Conservation (phyloP, 257 asterid genomes). For the Penstemon barbatus region DNA sequence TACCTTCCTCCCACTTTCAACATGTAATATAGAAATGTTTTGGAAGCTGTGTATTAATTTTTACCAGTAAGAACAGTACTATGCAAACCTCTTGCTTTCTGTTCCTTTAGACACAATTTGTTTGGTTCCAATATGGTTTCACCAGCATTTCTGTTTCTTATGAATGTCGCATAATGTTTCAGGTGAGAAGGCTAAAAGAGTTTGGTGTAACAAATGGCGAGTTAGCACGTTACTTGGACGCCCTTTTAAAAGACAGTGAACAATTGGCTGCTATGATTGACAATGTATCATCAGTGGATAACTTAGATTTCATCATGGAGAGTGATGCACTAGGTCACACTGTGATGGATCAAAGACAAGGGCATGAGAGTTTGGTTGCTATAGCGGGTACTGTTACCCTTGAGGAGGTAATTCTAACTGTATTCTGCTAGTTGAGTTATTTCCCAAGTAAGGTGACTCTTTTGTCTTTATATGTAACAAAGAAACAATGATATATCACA, state of each 20-base stretch:
- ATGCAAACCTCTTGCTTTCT: constrained; percentile 15
- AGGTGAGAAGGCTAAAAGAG: constrained; percentile 99
- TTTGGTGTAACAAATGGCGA: constrained; percentile 98
- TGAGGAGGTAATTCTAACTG: constrained; percentile 70
- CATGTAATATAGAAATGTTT: not conserved
- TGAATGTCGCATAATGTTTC: constrained; percentile 22
- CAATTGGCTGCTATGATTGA: constrained; percentile 99
- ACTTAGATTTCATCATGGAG: constrained; percentile 95
- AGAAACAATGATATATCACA: constrained; percentile 9
- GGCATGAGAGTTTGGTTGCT: constrained; percentile 90
- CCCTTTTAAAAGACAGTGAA: constrained; percentile 93
- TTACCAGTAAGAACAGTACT: not conserved
- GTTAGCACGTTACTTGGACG: constrained; percentile 92
- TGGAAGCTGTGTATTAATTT: not conserved
- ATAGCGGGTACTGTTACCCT: constrained; percentile 89
- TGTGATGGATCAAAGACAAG: constrained; percentile 98
- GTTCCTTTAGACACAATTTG: constrained; percentile 11
- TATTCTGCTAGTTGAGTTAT: constrained; percentile 21
- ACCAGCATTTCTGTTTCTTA: constrained; percentile 21
- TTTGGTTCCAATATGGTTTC: constrained; percentile 20
- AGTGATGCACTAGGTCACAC: constrained; percentile 96
- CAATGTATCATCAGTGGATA: constrained; percentile 95
- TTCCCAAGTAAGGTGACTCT: constrained; percentile 25
- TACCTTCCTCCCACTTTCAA: constrained; percentile 5
- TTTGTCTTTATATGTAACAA: constrained; percentile 10